Evolutionary conservation across 2,329 filamentous ascomycete species (phyloP), one percentile per base, ranked within the genome.

Genomic region (Penicillium sclerotigenum): DNA sequence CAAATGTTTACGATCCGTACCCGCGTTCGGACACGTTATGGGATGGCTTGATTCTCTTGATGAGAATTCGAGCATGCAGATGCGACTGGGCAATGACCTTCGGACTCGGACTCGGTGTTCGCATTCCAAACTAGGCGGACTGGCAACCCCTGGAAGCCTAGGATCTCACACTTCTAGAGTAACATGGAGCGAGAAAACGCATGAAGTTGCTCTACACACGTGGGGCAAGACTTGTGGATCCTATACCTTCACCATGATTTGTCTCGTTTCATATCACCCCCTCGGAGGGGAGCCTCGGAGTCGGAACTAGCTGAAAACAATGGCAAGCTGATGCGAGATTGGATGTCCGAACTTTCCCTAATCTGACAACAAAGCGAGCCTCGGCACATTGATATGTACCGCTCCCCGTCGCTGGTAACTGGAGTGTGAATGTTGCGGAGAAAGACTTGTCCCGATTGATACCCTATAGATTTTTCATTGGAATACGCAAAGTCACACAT

Each of bases 81-180:
- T 46, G 47, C 47, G 18, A 33, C 33, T 45, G 47, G 37, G 40
- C 4, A 20, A 45, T 24, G 41, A 47, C 46, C 22, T 11, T 60
- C 59, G 59, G 59, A 60, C 37, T 62, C 59, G 58, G 59, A 56
- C 24, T 59, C 59, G 52, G 58, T 13, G 31, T 56, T 54, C 18
- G 41, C 14, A 52, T 54, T 54, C 20, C 41, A 41, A 45, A 52
- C 49, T 33, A 26, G 29, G 13, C 8, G 22, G 41, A 37, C 26
- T 41, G 28, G 20, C 20, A 56, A 24, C 2, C 24, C n/a, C 36
- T 33, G 31, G 46, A 20, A 22, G 28, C 10, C 43, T 22, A 20
- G 8, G 14, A 11, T 18, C n/a, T 29, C 10, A 28, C 1, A n/a
- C 16, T 31, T 28, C 8, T 5, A 28, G n/a, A 33, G n/a, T 24